Evolutionary conservation across 257 asterid genomes (phyloP), one percentile per base, ranked within the genome.

Genomic region (Solanum chmielewskii): DNA sequence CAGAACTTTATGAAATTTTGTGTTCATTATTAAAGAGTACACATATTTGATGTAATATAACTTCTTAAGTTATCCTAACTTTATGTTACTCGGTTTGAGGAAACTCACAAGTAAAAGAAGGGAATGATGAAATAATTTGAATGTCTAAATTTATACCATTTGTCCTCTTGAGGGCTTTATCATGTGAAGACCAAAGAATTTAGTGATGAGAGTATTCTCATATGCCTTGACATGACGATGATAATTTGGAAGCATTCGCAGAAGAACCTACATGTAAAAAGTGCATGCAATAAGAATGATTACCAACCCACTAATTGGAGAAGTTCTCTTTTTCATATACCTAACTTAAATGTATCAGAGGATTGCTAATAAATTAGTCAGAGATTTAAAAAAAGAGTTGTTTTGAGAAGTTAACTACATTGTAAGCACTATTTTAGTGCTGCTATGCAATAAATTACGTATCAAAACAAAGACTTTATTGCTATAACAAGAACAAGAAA

Each of bases 151-250:
- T 80, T 27, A 86, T 94, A 95, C 99, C 98, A 93, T 97, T 89
- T 95, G 98, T 90, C 99, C 98, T 77, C 98, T 94, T 13, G 94
- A 92, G 82, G 98, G 94, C 91, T 93, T 94, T 91, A 97, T 95
- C 93, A 98, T 92, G 95, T 97, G 99, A 89, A 97, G 99, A 85
- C 99, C 98, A 86, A 97, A 97, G 91, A 97, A 97, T 90, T 97
- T 97, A 42, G 99, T 95, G 77, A 97, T 91, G 52, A 97, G 96
- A 78, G 99, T 97, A 91, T 97, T 97, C 11, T 96, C 99, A 69
- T 94, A 90, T 88, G 86, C 89, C 86, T 91, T 92, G 87, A 97
- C 99, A 71, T 97, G 99, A 70, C 83, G 87, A 88, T 95, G 97
- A 90, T 97, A 97, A 88, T 94, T 91, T 80, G 99, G 99, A 86